Evolutionary conservation across 148 eudicot species (phyloP), one percentile per base, ranked within the genome.

Genomic region (Rheum nobile): DNA sequence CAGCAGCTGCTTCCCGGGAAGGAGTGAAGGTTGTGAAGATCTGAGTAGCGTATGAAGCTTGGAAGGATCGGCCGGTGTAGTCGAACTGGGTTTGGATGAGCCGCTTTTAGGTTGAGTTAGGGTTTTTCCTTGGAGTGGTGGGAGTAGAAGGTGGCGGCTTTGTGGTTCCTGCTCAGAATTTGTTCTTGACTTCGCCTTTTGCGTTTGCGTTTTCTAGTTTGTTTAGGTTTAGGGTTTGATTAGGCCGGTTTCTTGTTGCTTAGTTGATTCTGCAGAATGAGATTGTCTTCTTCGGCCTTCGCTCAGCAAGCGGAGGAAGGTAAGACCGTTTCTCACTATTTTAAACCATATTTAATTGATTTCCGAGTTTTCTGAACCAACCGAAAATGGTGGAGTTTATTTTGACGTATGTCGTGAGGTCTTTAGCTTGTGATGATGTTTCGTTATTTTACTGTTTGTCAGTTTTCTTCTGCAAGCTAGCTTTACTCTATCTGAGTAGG

Each of bases 261-360:
- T 55, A 8, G 19, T 29, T 61, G 37, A 54, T 61, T 78, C 24
- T 78, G 73, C 79, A 76, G 74, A 70, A 83, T 83, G 86, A 83
- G 79, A 54, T 68, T 75, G 32, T 80, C 86, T 47, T 67, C 84
- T 59, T 47, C 82, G 38, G 82, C 72, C 71, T 76, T 83, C 52
- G 77, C 80, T 76, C 81, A 78, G 68, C 81, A 83, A 69, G 52
- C 79, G 52, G 86, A 80, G 77, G 86, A 81, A 78, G 83, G 83
- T 83, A 47, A 47, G 5, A 4, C 37, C 37, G 6, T 31, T 61
- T 61, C 19, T 61, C 37, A 14, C n/a, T 61, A 4, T 61, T 29
- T 61, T 61, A 29, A 4, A 29, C 10, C 37, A 4, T 13, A 13
- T 2, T 28, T 14, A 12, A 13, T 31, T 61, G 37, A 28, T 61